Percentiles rank a stretch among this genome's conserved stretches.
Evolutionary conservation across 2,329 filamentous ascomycete species (phyloP).

Genomic region (Elsinoe ampelina): DNA sequence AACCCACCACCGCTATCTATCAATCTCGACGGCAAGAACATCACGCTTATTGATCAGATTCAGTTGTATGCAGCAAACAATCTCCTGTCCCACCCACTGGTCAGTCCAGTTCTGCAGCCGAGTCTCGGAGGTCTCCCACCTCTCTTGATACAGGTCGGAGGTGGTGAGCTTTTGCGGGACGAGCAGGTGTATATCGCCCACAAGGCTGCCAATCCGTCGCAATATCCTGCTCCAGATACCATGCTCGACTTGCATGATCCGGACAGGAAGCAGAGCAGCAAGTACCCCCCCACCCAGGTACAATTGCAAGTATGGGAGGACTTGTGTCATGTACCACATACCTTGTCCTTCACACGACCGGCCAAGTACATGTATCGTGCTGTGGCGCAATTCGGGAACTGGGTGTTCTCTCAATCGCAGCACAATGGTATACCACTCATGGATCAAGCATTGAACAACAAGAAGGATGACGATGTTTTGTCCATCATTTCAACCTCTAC

Average conservation of each 20-base stretch:
- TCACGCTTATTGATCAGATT: slow-evolving; percentile 82
- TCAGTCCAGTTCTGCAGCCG: slow-evolving; percentile 80
- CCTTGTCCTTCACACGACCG: slow-evolving; percentile 89
- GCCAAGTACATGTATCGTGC: slow-evolving; percentile 94
- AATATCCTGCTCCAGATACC: slow-evolving; percentile 60
- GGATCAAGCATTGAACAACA: slow-evolving; percentile 61
- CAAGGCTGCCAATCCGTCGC: slow-evolving; percentile 75
- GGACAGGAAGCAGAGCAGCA: slow-evolving; percentile 44
- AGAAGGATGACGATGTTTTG: slow-evolving; percentile 66
- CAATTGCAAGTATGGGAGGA: slow-evolving; percentile 96
- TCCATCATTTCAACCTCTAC: slow-evolving; percentile 55
- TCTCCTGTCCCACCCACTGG: slow-evolving; percentile 74
- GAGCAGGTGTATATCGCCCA: slow-evolving; percentile 94
- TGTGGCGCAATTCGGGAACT: slow-evolving; percentile 86
- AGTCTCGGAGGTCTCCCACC: slow-evolving; percentile 85
- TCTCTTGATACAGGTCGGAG: slow-evolving; percentile 74
- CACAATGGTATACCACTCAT: slow-evolving; percentile 64
- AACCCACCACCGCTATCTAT: slow-evolving; percentile 46
- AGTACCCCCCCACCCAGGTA: slow-evolving; percentile 76
- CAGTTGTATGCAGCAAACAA: slow-evolving; percentile 82
- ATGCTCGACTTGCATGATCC: slow-evolving; percentile 55
- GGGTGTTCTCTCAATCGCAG: slow-evolving; percentile 35
- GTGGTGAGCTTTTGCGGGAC: slow-evolving; percentile 80
- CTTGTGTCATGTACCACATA: slow-evolving; percentile 83
- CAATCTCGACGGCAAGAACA: slow-evolving; percentile 56